Conservation (phyloP, 176 grass and related monocot genomes). For the Rhynchospora pubera region DNA sequence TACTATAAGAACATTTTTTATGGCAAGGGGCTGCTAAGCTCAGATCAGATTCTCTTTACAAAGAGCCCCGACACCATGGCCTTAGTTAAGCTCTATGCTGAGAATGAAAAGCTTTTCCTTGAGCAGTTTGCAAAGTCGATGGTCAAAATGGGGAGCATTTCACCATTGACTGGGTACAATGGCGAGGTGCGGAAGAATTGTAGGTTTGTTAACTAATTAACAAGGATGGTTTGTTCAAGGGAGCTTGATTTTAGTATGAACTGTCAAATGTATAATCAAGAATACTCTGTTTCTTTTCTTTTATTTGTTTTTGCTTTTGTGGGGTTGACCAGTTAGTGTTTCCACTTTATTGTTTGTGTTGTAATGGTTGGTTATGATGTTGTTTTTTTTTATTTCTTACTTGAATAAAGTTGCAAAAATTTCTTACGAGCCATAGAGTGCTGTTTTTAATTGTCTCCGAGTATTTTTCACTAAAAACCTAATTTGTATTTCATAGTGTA, state of each 20-base stretch:
- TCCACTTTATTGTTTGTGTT: not conserved
- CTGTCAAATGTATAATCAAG: not conserved
- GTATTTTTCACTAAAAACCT: not conserved
- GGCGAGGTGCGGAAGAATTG: constrained; percentile 43
- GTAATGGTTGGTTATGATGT: not conserved
- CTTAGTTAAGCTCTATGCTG: constrained; percentile 29
- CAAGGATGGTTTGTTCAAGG: not conserved
- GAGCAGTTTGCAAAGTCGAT: constrained; percentile 39
- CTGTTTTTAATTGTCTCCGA: not conserved
- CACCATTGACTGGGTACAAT: not conserved
- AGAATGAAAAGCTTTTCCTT: constrained; percentile 17
- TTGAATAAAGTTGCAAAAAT: constrained; percentile 5
- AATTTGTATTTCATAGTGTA: not conserved
- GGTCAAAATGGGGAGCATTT: constrained; percentile 45
- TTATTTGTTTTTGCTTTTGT: not conserved
- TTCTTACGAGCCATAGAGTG: not conserved
- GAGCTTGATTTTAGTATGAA: not conserved
- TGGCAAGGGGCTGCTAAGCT: constrained; percentile 32
- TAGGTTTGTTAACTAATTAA: constrained; percentile 29
- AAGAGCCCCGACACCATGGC: constrained; percentile 12
- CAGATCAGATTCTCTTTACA: constrained; percentile 38
- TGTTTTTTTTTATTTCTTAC: not conserved
- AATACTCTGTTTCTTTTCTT: not conserved
- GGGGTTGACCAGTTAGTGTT: not conserved
- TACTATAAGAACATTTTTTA: constrained; percentile 45